Evolutionary conservation across 768 basidiomycete genomes (phyloP), one percentile per base, ranked within the genome.

Genomic region (Amanita pseudoporphyria): DNA sequence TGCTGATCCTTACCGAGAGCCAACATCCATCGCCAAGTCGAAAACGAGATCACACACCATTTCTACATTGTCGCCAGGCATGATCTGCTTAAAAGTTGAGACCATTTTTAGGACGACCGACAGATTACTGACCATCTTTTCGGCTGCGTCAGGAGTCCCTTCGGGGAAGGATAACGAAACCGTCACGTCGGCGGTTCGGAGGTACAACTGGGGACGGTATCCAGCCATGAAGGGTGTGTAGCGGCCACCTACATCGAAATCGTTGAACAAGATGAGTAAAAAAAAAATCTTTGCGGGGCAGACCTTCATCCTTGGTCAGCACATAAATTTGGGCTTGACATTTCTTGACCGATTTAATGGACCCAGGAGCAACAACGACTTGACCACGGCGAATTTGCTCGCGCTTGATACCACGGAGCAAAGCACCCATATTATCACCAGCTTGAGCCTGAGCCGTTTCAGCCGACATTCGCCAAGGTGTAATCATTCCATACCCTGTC

Each of bases 61-160:
- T 68, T 96, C 93, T 47, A 98, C 84, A 60, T 95, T 95, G 71
- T 98, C 95, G 53, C 95, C 95, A 43, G 95, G 95, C 90, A 96
- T 94, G 57, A 97, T 82, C 82, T 87, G 57, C 39, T 53, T 44
- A 45, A 6, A 30, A 24, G 21, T 41, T 47, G 47, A 41, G 53
- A 24, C 26, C 41, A 28, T 16, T 6, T 38, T 12, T 13, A 1
- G 46, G 49, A 9, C 37, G 0, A 14, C 36, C 49, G n/a, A 4
- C 51, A 39, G 16, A 24, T 22, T 22, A 59, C 69, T 21, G 42
- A 84, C 91, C 85, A 95, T 93, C 68, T 90, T 94, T 60, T 92
- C 87, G 47, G 78, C 77, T 14, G 87, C 79, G 56, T 86, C 84
- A 18, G 78, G 67, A 2, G 88, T 92, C 37, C 79, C 92, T 32